Percentiles rank a stretch among this genome's conserved stretches.
phyloP scores from a whole-genome alignment of 495 filamentous ascomycete species.

The Xylaria grammica region DNA sequence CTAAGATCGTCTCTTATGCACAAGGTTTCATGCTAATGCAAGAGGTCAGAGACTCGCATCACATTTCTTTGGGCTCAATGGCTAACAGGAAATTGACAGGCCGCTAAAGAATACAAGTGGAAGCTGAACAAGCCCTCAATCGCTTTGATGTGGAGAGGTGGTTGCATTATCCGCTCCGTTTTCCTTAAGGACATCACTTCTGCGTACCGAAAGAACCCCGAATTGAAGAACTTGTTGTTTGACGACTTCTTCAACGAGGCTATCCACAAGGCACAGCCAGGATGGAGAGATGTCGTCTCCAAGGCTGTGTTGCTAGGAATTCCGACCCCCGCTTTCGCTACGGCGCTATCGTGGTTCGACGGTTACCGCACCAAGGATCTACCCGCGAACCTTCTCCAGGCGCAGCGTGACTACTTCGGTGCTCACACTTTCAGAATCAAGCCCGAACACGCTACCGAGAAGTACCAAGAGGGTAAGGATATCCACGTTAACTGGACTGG shows the following conservation, averaged over 20 bases:
- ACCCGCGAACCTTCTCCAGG: conserved; percentile 96
- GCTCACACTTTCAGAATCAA: conserved; percentile 99
- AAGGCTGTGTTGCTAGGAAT: conserved; percentile 93
- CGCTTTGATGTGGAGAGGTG: conserved; percentile 99
- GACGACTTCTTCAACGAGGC: conserved; percentile 99
- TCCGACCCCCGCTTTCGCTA: conserved; percentile 93
- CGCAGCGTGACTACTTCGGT: conserved; percentile 98
- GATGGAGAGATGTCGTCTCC: conserved; percentile 93
- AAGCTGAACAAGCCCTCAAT: conserved; percentile 99
- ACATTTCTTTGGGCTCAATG: neutral
- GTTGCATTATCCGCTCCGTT: conserved; percentile 99
- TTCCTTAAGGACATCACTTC: conserved; percentile 99
- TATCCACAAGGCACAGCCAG: conserved; percentile 92
- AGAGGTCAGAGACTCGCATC: conserved; percentile 67
- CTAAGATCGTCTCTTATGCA: conserved; percentile 99
- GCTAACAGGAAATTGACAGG: conserved; percentile 53
- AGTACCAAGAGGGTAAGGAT: conserved; percentile 85
- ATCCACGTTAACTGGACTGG: conserved; percentile 99
- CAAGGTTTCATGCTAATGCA: conserved; percentile 99
- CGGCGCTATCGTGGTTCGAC: conserved; percentile 96
- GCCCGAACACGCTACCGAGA: conserved; percentile 82
- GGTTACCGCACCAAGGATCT: conserved; percentile 95
- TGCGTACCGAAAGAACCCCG: conserved; percentile 91
- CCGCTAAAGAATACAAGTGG: conserved; percentile 93
- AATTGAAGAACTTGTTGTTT: conserved; percentile 97